Base-by-base conservation (phyloP, 164 flowering plant species). In the Stephania japonica region DNA sequence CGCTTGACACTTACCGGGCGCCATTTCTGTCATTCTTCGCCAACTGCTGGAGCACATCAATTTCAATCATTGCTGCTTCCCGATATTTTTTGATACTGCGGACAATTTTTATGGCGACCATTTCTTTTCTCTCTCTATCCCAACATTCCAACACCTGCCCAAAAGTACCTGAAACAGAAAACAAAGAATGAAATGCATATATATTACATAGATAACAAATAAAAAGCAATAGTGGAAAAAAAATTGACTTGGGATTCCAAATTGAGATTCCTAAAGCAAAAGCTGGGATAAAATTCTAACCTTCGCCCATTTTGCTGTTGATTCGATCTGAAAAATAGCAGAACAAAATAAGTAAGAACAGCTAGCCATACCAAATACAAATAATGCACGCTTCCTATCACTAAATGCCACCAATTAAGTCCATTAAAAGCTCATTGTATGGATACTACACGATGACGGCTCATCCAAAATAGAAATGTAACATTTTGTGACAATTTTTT, bases 91-190 rank as follows among this genome's bases (percentile, higher is more conserved):
- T 91, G 23, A 95, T 78, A 11, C 97, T 90, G 59, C 98, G 97
- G 16, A 95, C 89, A 81, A 95, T 86, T 82, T 95, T 95, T 27
- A 95, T 83, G 27, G 99, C 99, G 32, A 95, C 99, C 95, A 91
- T 88, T 79, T 95, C 99, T 70, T 87, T 87, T 65, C 69, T 87
- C 65, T 90, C 98, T 65, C 91, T 84, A 69, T 95, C 99, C 97
- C 95, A 95, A 79, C 99, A 95, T 84, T 96, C 98, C 42, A 96
- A 75, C 62, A 95, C 99, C 80, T 91, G 98, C 19, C 99, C 99
- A 86, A 95, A 95, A 14, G 99, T 95, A n/a, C 96, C 94, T 90
- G 83, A 21, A 87, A 7, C 42, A 56, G 67, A 68, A 67, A 67
- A 67, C 42, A 67, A 10, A 38, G 0, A 24, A 67, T 6, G 6